A percentile compares a stretch with the other conserved stretches of the same genome.
Conservation (phyloP, 2,329 filamentous ascomycete genomes). For the Daldinia sp. region DNA sequence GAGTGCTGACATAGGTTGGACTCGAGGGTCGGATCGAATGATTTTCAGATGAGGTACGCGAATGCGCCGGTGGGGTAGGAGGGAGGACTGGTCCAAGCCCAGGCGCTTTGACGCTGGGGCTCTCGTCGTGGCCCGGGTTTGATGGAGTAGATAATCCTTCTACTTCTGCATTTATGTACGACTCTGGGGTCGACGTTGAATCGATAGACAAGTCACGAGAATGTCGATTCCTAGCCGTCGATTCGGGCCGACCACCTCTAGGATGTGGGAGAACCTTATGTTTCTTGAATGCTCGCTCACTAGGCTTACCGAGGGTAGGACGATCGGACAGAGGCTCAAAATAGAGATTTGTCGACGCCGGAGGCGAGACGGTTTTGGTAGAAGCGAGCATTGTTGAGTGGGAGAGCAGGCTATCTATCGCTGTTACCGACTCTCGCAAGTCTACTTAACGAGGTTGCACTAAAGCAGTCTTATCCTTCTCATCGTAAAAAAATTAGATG, state of each 20-base stretch:
- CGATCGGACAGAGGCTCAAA: constrained; percentile 44
- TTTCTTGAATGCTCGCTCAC: constrained; percentile 48
- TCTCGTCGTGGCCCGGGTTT: constrained; percentile 54
- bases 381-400: constrained; percentile 43
- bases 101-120: constrained; percentile 50
- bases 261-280: constrained; percentile 53
- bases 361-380: constrained; percentile 41
- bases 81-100: constrained; percentile 61
- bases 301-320: constrained; percentile 39
- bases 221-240: constrained; percentile 23
- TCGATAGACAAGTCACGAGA: constrained; percentile 44
- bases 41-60: constrained; percentile 63
- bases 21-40: constrained; percentile 56
- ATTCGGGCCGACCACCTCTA: constrained; percentile 39
- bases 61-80: constrained; percentile 70
- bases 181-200: constrained; percentile 39
- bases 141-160: constrained; percentile 47
- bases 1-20: constrained; percentile 51
- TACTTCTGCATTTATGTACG: constrained; percentile 46
- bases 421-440: constrained; percentile 5
- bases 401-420: constrained; percentile 14
- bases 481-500: constrained; percentile 28
- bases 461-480: constrained; percentile 34
- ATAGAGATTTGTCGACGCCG: constrained; percentile 43
- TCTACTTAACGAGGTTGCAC: constrained; percentile 36